Percentiles rank a stretch among this genome's conserved stretches.
Conservation (phyloP, 495 filamentous ascomycete species). For the Astrothelium subdiscretum region DNA sequence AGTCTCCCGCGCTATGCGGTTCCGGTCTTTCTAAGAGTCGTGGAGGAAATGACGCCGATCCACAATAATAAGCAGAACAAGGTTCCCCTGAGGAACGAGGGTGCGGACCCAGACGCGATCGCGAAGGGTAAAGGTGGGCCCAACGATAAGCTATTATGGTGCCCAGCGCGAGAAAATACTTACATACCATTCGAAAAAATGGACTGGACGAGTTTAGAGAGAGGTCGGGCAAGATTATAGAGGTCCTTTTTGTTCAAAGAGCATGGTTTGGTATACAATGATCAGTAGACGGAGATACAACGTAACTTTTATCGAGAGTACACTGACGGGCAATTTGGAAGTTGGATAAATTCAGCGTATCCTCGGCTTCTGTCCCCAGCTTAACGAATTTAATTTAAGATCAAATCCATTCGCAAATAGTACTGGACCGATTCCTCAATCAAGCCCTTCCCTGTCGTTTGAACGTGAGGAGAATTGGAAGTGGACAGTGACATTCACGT, state of each 20-base stretch:
- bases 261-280: too few relatives aligned
- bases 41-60: slow-evolving; percentile 47
- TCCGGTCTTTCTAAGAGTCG: slow-evolving; percentile 59
- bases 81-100: slow-evolving; percentile 57
- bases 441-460: too few relatives aligned
- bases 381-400: too few relatives aligned
- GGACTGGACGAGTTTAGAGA: slow-evolving; percentile 21
- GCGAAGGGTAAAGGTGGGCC: neutral
- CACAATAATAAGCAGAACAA: slow-evolving; percentile 86
- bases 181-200: slow-evolving; percentile 22
- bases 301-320: too few relatives aligned
- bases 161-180: slow-evolving; percentile 1
- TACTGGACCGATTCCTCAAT: too few relatives aligned
- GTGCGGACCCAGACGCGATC: slow-evolving; percentile 46
- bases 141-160: slow-evolving; percentile 17
- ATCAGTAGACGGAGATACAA: too few relatives aligned
- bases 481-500: too few relatives aligned
- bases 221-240: slow-evolving; percentile 16
- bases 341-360: too few relatives aligned
- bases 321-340: too few relatives aligned
- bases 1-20: slow-evolving; percentile 65
- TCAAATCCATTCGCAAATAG: too few relatives aligned
- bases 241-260: neutral
- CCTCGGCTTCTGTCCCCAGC: too few relatives aligned
- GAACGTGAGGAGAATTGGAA: too few relatives aligned